Evolutionary conservation across 2,329 filamentous ascomycete species (phyloP), one percentile per base, ranked within the genome.

Genomic region (Ciborinia camelliae): DNA sequence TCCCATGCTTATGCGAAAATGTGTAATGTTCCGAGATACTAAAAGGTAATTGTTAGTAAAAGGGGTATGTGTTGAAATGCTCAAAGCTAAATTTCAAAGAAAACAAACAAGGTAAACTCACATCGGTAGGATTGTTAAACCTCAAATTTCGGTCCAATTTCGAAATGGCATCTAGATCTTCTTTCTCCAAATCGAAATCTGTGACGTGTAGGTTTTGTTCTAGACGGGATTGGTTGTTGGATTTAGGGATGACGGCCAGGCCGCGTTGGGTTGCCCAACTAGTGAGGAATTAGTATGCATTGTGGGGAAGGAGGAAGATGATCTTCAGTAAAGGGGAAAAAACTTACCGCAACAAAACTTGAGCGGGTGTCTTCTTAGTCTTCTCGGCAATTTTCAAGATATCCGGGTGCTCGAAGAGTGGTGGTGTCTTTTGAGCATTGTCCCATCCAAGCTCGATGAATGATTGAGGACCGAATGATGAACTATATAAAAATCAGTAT

Each of bases 231-330:
- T 82, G 78, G 77, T 82, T 80, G 73, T 85, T 88, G 68, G 84
- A 88, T 85, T 94, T 94, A 71, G 90, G 91, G 72, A 95, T 95
- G 71, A 95, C 89, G 55, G 90, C 90, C 64, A 95, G 81, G 39
- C 86, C 87, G 59, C 90, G 84, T 82, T 96, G 91, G 20, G 92
- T 96, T 28, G 91, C 86, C 92, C 92, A 97, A 72, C 92, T 85
- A n/a, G 20, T 23, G 14, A 10, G 30, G 32, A 3, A 18, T 45
- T n/a, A 58, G 43, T 23, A 41, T 55, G 10, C n/a, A 10, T 26
- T 32, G 14, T 15, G 6, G 14, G 7, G 0, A 14, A 8, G 20
- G 30, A 8, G 12, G 8, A 35, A 20, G 20, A 2, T 8, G 8
- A 20, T 1, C 7, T 14, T 5, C 4, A 3, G 35, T n/a, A 30